These are phyloP conservation scores for Cytospora paraplurivora DNA, from an alignment of 2,329 filamentous ascomycete species.

Conservation along the genomic window DNA sequence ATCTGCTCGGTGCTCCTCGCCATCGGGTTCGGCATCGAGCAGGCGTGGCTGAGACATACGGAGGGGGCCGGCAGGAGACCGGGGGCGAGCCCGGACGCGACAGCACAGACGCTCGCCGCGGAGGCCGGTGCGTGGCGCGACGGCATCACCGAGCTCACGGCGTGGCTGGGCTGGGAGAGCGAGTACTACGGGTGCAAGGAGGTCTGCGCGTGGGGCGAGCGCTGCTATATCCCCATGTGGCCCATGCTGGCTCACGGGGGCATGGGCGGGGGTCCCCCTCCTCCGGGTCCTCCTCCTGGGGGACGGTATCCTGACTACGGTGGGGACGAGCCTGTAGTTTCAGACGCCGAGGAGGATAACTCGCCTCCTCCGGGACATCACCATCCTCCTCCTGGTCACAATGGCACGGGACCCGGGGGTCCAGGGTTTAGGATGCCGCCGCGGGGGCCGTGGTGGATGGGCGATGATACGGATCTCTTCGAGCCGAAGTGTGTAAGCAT, in stretches of 20 bases:
- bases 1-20: slow-evolving; percentile 46
- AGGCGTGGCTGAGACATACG: slow-evolving; percentile 37
- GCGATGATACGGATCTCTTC: slow-evolving; percentile 36
- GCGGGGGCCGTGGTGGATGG: slow-evolving; percentile 32
- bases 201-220: slow-evolving; percentile 46
- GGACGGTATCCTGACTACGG: too few species aligned
- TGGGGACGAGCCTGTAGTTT: neutral
- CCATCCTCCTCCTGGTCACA: slow-evolving; percentile 8
- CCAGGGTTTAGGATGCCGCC: slow-evolving; percentile 26
- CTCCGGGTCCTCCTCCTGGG: slow-evolving; percentile 1
- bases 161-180: slow-evolving; percentile 54
- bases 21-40: slow-evolving; percentile 47
- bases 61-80: neutral
- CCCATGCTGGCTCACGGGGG: slow-evolving; percentile 38
- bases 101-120: slow-evolving; percentile 16
- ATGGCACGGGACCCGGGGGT: slow-evolving; percentile 16
- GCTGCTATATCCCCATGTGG: slow-evolving; percentile 56
- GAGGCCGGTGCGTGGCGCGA: slow-evolving; percentile 35
- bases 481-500: slow-evolving; percentile 35
- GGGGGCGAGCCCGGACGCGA: neutral
- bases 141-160: slow-evolving; percentile 46
- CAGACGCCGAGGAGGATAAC: neutral
- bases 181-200: slow-evolving; percentile 46
- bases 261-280: slow-evolving; percentile 17
- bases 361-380: neutral